phyloP scores from a whole-genome alignment of 169 alveolate genomes.

The Neospora caninum region DNA sequence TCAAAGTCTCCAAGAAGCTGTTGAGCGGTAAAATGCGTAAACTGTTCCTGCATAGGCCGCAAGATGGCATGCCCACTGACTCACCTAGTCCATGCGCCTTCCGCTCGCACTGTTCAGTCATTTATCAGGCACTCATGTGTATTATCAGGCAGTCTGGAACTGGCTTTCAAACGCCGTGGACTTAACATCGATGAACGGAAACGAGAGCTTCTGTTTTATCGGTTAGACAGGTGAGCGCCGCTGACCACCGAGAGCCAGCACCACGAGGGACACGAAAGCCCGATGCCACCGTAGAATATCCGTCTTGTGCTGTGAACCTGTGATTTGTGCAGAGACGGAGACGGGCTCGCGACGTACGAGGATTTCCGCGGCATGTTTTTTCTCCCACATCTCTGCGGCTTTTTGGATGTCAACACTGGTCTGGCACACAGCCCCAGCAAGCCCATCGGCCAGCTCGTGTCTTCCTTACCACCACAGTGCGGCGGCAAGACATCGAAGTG shows the following conservation, averaged over 20 bases:
- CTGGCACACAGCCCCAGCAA: too few relatives aligned
- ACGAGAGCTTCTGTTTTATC: neutral
- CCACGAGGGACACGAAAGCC: neutral
- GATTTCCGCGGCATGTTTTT: neutral
- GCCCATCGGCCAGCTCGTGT: too few relatives aligned
- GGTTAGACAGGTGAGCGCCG: neutral
- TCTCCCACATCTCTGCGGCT: neutral
- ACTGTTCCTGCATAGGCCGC: too few relatives aligned
- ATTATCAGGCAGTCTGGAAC: neutral
- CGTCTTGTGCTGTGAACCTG: neutral
- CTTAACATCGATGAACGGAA: neutral
- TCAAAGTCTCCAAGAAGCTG: too few relatives aligned
- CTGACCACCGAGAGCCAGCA: neutral
- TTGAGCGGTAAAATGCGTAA: too few relatives aligned
- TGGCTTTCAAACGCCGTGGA: neutral
- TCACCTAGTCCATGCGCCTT: too few relatives aligned
- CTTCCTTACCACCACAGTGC: too few relatives aligned
- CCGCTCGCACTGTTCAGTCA: too few relatives aligned
- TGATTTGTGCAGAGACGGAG: neutral
- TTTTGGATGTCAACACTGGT: neutral
- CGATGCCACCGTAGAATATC: neutral
- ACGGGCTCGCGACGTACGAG: slow-evolving; percentile 17
- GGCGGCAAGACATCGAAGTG: too few relatives aligned
- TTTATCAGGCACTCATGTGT: neutral
- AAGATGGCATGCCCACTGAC: too few relatives aligned